Evolutionary conservation across 129 eudicot species (phyloP).

Genomic region (Flaveria sonorensis): DNA sequence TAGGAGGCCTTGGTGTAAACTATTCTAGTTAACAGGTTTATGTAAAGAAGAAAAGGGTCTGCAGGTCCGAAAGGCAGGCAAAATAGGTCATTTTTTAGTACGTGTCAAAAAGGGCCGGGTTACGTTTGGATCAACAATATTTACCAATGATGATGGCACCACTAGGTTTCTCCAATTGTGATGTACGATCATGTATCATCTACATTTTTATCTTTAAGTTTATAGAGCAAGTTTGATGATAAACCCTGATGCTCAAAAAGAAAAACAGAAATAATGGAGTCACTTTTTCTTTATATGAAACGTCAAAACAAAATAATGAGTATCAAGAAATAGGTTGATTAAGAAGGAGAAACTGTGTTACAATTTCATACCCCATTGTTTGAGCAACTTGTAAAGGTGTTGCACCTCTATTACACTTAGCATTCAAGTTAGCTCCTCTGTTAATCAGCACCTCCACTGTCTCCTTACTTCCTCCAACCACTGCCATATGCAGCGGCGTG

Average conservation of each 20-base stretch:
- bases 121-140: no score
- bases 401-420: constrained; percentile 47
- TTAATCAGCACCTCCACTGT: constrained; percentile 56
- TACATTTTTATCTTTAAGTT: constrained; percentile 10
- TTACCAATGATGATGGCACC: not conserved
- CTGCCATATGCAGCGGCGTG: constrained; percentile 74
- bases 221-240: constrained; percentile 14
- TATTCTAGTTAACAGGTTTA: not conserved
- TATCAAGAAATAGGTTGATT: constrained; percentile 24
- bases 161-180: not conserved
- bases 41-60: not conserved
- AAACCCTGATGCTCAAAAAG: constrained; percentile 24
- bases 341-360: constrained; percentile 42
- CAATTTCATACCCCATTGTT: constrained; percentile 40
- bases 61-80: not conserved
- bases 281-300: constrained; percentile 13
- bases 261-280: constrained; percentile 13
- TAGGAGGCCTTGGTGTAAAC: constrained; percentile 54
- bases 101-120: not conserved
- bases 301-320: not conserved
- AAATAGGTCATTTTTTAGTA: constrained; percentile 2
- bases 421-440: constrained; percentile 64
- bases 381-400: constrained; percentile 57
- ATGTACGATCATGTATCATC: constrained; percentile 20
- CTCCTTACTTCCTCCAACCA: constrained; percentile 47